Evolutionary conservation across 306 rosid species (phyloP).

Genomic region (Gynostemma pentaphyllum): DNA sequence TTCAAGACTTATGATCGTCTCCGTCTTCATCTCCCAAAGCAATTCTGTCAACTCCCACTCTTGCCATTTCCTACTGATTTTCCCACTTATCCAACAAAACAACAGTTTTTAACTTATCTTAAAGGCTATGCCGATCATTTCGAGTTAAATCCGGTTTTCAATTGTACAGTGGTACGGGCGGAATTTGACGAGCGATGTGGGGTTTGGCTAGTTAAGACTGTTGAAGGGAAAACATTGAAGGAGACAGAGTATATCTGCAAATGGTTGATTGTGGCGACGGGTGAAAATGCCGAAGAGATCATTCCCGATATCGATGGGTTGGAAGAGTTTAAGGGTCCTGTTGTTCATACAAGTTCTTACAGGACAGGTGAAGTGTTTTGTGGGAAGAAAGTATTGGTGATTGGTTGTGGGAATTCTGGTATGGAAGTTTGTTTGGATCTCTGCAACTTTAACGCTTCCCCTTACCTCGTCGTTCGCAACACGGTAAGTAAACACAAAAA

Average conservation of each 20-base stretch:
- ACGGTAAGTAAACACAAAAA: slow-evolving; percentile 34
- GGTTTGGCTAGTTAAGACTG: slow-evolving; percentile 48
- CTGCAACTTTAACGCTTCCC: slow-evolving; percentile 62
- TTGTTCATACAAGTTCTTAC: slow-evolving; percentile 57
- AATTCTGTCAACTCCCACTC: slow-evolving; percentile 66
- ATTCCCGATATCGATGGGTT: slow-evolving; percentile 61
- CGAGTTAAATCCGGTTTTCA: slow-evolving; percentile 39
- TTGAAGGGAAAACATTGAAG: slow-evolving; percentile 17
- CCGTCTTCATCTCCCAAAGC: slow-evolving; percentile 86
- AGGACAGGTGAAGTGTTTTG: slow-evolving; percentile 53
- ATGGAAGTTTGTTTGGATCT: slow-evolving; percentile 94
- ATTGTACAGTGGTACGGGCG: slow-evolving; percentile 40
- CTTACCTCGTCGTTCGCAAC: slow-evolving; percentile 70
- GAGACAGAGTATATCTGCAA: slow-evolving; percentile 32
- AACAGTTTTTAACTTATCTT: slow-evolving; percentile 58
- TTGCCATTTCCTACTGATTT: slow-evolving; percentile 65
- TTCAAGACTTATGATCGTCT: slow-evolving; percentile 78
- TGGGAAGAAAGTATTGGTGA: slow-evolving; percentile 73
- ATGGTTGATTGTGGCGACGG: slow-evolving; percentile 81
- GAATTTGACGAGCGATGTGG: slow-evolving; percentile 29
- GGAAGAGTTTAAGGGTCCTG: slow-evolving; percentile 40
- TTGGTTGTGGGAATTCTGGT: slow-evolving; percentile 96
- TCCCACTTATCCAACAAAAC: slow-evolving; percentile 78
- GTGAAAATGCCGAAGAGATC: slow-evolving; percentile 72
- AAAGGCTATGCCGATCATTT: slow-evolving; percentile 42